Conservation (phyloP, 2,329 filamentous ascomycete genomes). For the Fusarium sp. region DNA sequence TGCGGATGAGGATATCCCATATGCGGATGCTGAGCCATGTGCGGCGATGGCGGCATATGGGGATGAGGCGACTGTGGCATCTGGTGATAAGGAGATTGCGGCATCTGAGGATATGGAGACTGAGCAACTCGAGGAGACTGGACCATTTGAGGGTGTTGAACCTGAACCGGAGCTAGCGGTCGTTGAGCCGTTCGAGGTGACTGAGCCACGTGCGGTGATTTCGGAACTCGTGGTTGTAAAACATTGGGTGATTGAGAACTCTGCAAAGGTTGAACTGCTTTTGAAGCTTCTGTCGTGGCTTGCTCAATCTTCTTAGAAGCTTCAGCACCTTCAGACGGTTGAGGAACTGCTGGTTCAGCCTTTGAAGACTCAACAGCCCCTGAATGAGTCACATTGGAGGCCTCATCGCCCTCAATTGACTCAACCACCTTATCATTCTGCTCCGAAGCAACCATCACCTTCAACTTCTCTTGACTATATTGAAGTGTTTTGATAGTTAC, state of each 20-base stretch:
- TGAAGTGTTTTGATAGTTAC: too few species aligned
- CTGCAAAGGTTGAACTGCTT: not conserved
- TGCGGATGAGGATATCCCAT: not conserved
- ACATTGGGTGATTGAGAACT: not conserved
- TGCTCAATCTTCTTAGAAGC: not conserved
- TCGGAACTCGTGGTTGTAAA: not conserved
- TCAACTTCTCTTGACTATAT: too few species aligned
- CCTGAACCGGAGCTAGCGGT: not conserved
- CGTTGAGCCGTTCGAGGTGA: not conserved
- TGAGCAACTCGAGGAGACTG: not conserved
- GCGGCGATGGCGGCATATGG: not conserved
- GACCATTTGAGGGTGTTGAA: not conserved
- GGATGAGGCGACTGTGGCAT: not conserved
- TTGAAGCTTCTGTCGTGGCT: not conserved
- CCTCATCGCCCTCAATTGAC: not conserved
- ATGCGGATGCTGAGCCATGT: not conserved
- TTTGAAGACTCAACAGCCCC: not conserved
- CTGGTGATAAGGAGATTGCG: not conserved
- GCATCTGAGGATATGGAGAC: not conserved
- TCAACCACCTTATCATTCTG: not conserved
- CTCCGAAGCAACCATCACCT: not conserved
- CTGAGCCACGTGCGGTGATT: not conserved
- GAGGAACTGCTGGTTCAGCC: not conserved
- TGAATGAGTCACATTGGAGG: not conserved
- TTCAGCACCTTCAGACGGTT: not conserved